Base-by-base conservation (phyloP, 768 basidiomycete genomes). In the Pleurotus pulmonarius region DNA sequence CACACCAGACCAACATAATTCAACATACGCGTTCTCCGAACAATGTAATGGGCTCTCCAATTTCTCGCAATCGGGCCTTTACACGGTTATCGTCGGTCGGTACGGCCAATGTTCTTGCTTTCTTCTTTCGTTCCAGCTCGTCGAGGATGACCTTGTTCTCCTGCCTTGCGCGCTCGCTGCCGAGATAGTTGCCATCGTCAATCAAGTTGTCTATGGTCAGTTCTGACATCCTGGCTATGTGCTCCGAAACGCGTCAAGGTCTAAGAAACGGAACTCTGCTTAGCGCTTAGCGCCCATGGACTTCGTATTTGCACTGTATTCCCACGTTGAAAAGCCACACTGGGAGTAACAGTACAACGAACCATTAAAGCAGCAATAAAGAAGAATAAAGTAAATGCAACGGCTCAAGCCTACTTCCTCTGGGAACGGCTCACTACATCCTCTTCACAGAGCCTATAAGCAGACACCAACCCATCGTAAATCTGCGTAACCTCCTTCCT, bases 91-190 rank as follows among this genome's bases (percentile, higher is more conserved):
- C 97, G 71, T 98, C 96, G 5, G 97, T 99, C 6, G 97, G 97
- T 8, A 98, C 94, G 5, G 95, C 97, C 73, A 98, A 83, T 58
- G 80, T 87, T 60, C 97, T 82, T 11, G 95, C 90, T 65, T 93
- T 89, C 79, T 97, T 97, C 81, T 96, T 97, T 61, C 95, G 83
- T 68, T 99, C 97, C n/a, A 99, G 85, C 71, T 97, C 94, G 67
- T 93, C 91, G 46, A 98, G 79, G 53, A 98, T 85, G 61, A 88
- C 88, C 65, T 89, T 86, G 75, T 94, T 92, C 70, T 92, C 90
- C 51, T 85, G 68, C 62, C 83, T 79, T 56, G 89, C 90, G 41
- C 90, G 75, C 60, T 92, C 90, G 9, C 88, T 80, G 58, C 87
- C 85, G 18, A 83, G 66, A 64, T 88, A 89, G 67, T 83, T 85